phyloP scores from a whole-genome alignment of 257 asterid genomes.

The Leonotis leonurus region DNA sequence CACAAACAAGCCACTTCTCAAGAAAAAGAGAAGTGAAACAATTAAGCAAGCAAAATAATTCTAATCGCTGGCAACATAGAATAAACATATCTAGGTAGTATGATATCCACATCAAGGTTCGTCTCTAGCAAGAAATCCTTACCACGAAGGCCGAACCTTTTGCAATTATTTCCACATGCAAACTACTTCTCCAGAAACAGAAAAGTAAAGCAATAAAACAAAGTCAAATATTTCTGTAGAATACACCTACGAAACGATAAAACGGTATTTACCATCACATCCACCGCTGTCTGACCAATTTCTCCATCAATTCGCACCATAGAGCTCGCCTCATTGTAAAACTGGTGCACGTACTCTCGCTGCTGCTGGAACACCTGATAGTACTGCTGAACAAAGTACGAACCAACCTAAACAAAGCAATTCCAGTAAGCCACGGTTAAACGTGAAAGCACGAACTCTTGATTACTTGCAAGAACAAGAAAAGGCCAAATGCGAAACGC shows the following conservation, averaged over 20 bases:
- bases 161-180: not conserved
- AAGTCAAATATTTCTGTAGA: not conserved
- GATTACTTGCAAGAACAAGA: not conserved
- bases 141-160: not conserved
- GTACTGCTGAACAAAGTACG: constrained; percentile 74
- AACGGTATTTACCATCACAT: constrained; percentile 39
- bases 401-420: constrained; percentile 60
- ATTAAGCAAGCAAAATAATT: too few species aligned
- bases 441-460: not conserved
- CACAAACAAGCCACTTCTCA: too few species aligned
- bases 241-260: not conserved
- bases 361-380: constrained; percentile 64
- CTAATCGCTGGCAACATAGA: too few species aligned
- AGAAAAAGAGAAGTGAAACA: too few species aligned
- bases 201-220: not conserved
- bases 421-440: not conserved
- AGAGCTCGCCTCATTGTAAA: constrained; percentile 66
- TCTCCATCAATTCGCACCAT: constrained; percentile 64
- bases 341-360: constrained; percentile 59
- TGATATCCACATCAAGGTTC: not conserved
- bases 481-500: not conserved
- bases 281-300: constrained; percentile 41
- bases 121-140: not conserved
- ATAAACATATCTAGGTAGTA: too few species aligned
- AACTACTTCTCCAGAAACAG: not conserved